Evolutionary conservation across 257 asterid species (phyloP), one percentile per base, ranked within the genome.

Genomic region (Gentiana straminea): DNA sequence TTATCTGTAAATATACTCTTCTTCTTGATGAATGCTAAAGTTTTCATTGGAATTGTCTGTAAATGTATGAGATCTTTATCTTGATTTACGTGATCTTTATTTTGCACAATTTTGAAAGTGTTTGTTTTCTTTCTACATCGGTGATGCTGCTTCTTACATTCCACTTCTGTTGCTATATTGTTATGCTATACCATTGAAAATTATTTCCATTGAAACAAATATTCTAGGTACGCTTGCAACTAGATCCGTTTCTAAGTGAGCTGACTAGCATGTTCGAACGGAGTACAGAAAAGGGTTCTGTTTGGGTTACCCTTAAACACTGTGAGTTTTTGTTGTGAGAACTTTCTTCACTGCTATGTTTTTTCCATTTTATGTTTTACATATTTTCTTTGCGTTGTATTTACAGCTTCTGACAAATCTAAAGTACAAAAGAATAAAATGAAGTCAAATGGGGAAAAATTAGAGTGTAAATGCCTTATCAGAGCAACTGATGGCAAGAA

Each of bases 401-500:
- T 51, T 36, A 15, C 70, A 86, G 94, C 95, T 55, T 86, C 95
- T 41, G 95, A 83, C 70, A 81, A 77, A 74, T 81, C 93, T 43
- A 86, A 83, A 84, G 73, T 54, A 57, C 62, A 73, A 37, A 73
- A 75, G 70, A 81, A 86, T 66, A 86, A 79, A 71, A 77, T 83
- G 90, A 70, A 59, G 67, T 55, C 86, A 2, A 75, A 79, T 62
- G 87, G 90, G 57, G 90, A 79, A 55, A 77, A 75, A 61, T 64
- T 83, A 37, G 95, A 86, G 72, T 81, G 52, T 62, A 83, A 69
- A 67, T 86, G 95, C 76, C 84, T 86, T 33, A 56, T 86, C 66
- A 81, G 95, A 70, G 95, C 95, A 61, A 86, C 82, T 3, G 87
- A 83, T 60, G 95, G 94, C 57, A 86, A 83, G 69, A 83, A 75